Conservation (phyloP, 495 filamentous ascomycete genomes). For the Saxophila tyrrhenica region DNA sequence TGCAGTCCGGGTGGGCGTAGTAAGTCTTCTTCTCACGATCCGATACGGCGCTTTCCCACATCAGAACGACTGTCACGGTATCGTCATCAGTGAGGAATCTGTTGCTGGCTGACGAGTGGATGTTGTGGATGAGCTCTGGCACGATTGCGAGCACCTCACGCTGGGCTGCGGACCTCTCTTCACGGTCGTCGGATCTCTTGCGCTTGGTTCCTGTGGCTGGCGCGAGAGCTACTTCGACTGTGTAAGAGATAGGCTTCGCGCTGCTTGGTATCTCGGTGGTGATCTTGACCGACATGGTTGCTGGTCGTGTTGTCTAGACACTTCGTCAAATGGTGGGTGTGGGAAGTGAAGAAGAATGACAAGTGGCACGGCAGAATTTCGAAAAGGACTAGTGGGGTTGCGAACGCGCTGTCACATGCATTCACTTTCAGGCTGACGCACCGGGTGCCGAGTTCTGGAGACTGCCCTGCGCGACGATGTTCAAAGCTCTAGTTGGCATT, state of each 20-base stretch:
- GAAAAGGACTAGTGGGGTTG: no score
- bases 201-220: background rate
- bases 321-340: background rate
- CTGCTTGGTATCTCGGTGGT: background rate
- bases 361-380: background rate
- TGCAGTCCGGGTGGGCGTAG: background rate
- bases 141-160: background rate
- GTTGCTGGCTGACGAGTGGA: background rate
- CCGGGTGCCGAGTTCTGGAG: no score
- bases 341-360: background rate
- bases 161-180: background rate
- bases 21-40: background rate
- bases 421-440: no score
- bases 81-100: background rate
- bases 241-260: background rate
- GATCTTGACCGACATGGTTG: background rate
- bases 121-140: background rate
- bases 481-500: no score
- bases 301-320: background rate
- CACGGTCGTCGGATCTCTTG: background rate
- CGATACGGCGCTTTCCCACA: background rate
- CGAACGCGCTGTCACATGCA: no score
- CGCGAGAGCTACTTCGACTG: background rate
- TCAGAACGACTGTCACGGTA: background rate
- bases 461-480: no score